Percentiles rank a stretch among this genome's conserved stretches.
Conservation (phyloP, 257 asterid species). For the Catharanthus roseus region DNA sequence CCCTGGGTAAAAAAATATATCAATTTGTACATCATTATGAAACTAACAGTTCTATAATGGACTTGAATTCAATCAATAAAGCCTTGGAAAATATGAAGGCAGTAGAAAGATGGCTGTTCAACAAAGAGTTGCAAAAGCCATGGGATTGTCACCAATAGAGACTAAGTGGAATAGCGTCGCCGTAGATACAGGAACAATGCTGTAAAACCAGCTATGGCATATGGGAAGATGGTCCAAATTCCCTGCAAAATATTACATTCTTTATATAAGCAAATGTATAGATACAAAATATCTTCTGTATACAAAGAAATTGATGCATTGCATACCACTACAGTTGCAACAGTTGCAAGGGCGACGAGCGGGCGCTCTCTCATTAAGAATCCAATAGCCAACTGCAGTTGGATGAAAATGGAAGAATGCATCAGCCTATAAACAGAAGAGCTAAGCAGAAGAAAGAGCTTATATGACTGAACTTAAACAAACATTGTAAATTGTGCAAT, state of each 20-base stretch:
- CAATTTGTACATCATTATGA: background rate
- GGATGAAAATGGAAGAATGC: slow-evolving; percentile 11
- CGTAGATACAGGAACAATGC: slow-evolving; percentile 58
- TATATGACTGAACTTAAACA: no score
- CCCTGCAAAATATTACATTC: slow-evolving; percentile 42
- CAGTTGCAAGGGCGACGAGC: slow-evolving; percentile 74
- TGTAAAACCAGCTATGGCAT: slow-evolving; percentile 61
- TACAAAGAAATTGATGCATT: background rate
- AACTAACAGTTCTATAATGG: background rate
- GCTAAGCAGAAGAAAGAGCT: no score
- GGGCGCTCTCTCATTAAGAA: slow-evolving; percentile 76
- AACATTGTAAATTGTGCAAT: no score
- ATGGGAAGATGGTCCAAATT: slow-evolving; percentile 77
- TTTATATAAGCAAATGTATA: background rate
- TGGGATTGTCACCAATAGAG: slow-evolving; percentile 5
- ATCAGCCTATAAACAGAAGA: slow-evolving; percentile 3
- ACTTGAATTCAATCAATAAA: background rate
- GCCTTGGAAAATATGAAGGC: background rate
- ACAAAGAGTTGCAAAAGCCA: slow-evolving; percentile 20
- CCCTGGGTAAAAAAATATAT: background rate
- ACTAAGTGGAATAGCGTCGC: slow-evolving; percentile 40
- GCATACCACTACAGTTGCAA: slow-evolving; percentile 73
- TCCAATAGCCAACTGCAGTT: slow-evolving; percentile 63
- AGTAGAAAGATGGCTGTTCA: background rate
- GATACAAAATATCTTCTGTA: background rate